Conservation (phyloP, 2,329 filamentous ascomycete genomes). For the Aspergillus sp. region DNA sequence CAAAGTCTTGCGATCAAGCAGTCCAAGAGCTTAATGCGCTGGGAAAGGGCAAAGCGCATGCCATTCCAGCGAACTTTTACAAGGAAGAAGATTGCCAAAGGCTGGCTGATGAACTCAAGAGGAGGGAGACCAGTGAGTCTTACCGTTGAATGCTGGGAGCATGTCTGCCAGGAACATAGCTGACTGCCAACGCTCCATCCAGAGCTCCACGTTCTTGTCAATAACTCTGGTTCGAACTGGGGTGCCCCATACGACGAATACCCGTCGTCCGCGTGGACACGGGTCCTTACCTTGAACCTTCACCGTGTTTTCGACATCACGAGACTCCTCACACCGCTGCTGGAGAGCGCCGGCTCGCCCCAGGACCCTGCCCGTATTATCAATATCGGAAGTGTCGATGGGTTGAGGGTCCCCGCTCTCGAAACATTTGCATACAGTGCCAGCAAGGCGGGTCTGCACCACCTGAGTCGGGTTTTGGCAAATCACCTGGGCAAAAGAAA, state of each 20-base stretch:
- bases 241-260: constrained; percentile 52
- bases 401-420: constrained; percentile 44
- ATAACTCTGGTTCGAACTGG: constrained; percentile 49
- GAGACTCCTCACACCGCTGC: constrained; percentile 40
- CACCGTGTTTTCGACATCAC: constrained; percentile 46
- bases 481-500: constrained; percentile 45
- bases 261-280: constrained; percentile 50
- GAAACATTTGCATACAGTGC: constrained; percentile 48
- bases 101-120: constrained; percentile 42
- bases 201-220: constrained; percentile 44
- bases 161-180: neutral
- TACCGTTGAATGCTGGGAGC: constrained; percentile 38
- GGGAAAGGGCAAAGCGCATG: constrained; percentile 44
- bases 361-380: constrained; percentile 43
- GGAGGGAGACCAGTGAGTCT: constrained; percentile 46
- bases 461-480: constrained; percentile 45
- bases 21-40: constrained; percentile 42
- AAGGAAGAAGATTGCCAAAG: constrained; percentile 44
- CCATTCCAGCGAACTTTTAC: constrained; percentile 46
- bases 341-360: constrained; percentile 39
- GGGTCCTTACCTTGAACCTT: constrained; percentile 48
- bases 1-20: constrained; percentile 42
- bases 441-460: constrained; percentile 47
- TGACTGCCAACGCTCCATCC: constrained; percentile 2
- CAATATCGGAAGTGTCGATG: constrained; percentile 49